Conservation (phyloP, 495 filamentous ascomycete genomes). For the Tirmania nivea region DNA sequence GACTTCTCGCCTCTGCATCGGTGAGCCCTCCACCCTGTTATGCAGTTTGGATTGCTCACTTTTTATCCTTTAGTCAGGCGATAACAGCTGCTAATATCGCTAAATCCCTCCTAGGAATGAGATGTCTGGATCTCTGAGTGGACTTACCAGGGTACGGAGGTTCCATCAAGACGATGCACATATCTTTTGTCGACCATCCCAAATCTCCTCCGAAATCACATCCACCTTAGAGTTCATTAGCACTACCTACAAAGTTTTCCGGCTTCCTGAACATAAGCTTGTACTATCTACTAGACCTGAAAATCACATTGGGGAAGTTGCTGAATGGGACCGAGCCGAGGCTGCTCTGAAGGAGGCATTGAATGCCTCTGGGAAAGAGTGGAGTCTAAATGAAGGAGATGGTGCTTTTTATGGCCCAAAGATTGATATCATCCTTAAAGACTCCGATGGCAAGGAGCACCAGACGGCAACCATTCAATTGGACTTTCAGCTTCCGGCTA, state of each 20-base stretch:
- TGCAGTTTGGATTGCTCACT: background rate
- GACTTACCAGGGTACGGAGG: conserved; percentile 68
- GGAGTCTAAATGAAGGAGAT: conserved; percentile 57
- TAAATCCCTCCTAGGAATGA: conserved; percentile 43
- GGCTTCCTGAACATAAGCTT: conserved; percentile 50
- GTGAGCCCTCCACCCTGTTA: conserved; percentile 2
- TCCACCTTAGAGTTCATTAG: conserved; percentile 61
- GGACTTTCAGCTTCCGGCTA: conserved; percentile 76
- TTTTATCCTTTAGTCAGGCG: background rate
- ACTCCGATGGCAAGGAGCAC: conserved; percentile 70
- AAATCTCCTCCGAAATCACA: conserved; percentile 62
- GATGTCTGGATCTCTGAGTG: conserved; percentile 62
- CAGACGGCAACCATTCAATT: conserved; percentile 85
- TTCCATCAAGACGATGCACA: conserved; percentile 95
- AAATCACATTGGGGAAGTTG: conserved; percentile 52
- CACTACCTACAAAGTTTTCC: conserved; percentile 53
- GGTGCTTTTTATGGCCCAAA: conserved; percentile 93
- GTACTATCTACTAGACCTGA: conserved; percentile 57
- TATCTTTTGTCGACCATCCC: conserved; percentile 72
- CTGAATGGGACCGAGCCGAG: conserved; percentile 73
- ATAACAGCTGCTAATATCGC: background rate
- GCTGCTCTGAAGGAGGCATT: conserved; percentile 46
- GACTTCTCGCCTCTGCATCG: conserved; percentile 75
- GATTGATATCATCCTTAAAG: conserved; percentile 71
- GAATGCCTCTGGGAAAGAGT: conserved; percentile 38